Conservation (phyloP, 2,329 filamentous ascomycete genomes). For the Colletotrichum sansevieriae region DNA sequence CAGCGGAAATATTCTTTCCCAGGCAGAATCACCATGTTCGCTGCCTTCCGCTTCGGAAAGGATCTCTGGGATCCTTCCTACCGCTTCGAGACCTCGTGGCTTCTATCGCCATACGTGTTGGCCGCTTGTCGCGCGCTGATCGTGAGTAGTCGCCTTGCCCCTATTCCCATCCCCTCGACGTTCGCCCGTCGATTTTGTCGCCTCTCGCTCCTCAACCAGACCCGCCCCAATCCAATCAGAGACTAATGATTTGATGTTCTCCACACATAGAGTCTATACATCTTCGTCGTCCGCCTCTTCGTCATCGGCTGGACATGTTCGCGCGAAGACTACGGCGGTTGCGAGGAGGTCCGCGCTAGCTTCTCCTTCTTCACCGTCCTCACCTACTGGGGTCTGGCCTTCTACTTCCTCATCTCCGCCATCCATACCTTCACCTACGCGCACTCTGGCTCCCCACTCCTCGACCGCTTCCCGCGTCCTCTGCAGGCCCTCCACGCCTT, state of each 20-base stretch:
- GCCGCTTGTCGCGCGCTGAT: constrained; percentile 68
- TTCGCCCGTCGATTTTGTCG: neutral
- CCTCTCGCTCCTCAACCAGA: neutral
- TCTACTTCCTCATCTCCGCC: constrained; percentile 79
- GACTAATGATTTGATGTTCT: constrained; percentile 1
- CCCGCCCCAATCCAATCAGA: neutral
- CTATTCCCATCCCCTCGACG: neutral
- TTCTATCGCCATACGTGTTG: constrained; percentile 75
- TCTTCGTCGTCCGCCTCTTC: constrained; percentile 77
- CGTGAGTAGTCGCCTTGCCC: constrained; percentile 53
- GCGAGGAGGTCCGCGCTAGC: constrained; percentile 61
- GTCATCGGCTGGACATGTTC: constrained; percentile 75
- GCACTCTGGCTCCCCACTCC: constrained; percentile 63
- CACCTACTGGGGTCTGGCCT: constrained; percentile 85
- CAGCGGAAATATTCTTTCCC: constrained; percentile 5
- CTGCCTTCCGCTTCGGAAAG: constrained; percentile 55
- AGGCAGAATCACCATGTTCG: constrained; percentile 37
- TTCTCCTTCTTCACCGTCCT: constrained; percentile 89
- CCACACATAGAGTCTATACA: constrained; percentile 69
- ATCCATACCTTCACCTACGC: constrained; percentile 79
- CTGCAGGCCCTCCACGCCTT: constrained; percentile 75
- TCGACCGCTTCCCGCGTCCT: constrained; percentile 70
- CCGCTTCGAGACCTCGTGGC: constrained; percentile 85
- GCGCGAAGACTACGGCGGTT: constrained; percentile 58
- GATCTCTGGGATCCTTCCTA: constrained; percentile 68